Evolutionary conservation across 1,284 basidiomycete species (phyloP), one percentile per base, ranked within the genome.

Genomic region (Leccinum solheimii): DNA sequence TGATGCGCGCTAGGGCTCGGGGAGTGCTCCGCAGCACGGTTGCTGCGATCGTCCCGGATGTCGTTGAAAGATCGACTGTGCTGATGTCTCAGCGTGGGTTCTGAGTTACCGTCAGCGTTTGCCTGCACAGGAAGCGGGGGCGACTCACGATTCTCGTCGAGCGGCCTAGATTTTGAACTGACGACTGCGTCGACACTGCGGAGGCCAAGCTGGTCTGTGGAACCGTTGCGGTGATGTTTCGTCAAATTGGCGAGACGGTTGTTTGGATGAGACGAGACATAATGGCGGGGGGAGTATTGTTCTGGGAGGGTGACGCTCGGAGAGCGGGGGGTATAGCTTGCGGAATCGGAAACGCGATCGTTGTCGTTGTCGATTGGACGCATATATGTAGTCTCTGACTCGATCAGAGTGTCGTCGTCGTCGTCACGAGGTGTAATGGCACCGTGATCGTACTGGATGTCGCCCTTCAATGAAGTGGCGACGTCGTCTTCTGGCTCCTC

Each of bases 401-500:
- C 81, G 60, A 80, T 79, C 38, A 80, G 69, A 3, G 79, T 80
- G 49, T 80, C 79, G 49, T 83, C 81, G 55, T 85, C 83, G 52
- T 84, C 80, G 13, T 83, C 80, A 13, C 68, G 80, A 14, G 75
- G 73, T 60, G 75, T 72, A 26, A 67, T 78, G 16, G 65, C 69
- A 19, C 72, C 75, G 5, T 67, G 69, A 27, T 71, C 67, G 34
- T 73, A 71, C 45, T 74, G 66, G 45, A 62, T 57, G 53, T 49
- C 63, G 8, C 75, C 76, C 64, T 78, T 80, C 30, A 43, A 27
- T 21, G 69, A 62, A 5, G 74, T 66, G 3, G 75, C 71, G 10
- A 80, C 74, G 64, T 90, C 87, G 66, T 90, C 89, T 67, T 90
- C 89, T 27, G 81, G 79, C 66, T 91, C 89, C 70, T 91, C 89